Conservation (phyloP, 192 early-diverging fungal genomes). For the Podila epicladia region DNA sequence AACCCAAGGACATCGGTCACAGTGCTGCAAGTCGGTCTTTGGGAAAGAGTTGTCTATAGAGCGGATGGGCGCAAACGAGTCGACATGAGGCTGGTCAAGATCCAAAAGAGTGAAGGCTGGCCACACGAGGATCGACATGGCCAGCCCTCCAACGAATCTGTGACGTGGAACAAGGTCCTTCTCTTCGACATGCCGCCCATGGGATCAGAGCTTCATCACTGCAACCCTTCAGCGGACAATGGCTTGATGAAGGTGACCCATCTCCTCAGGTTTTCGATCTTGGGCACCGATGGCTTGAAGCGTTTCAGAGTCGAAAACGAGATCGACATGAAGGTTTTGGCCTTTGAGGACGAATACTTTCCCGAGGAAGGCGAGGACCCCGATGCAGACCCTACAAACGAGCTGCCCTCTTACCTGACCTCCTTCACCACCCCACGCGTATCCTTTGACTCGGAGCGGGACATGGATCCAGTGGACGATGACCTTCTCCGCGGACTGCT, state of each 20-base stretch:
- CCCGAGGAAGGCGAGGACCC: background rate
- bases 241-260: constrained; percentile 47
- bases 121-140: constrained; percentile 8
- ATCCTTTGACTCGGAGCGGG: constrained; percentile 41
- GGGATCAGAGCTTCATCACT: constrained; percentile 34
- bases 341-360: constrained; percentile 35
- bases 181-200: constrained; percentile 47
- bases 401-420: constrained; percentile 35
- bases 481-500: constrained; percentile 27
- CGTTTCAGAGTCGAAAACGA: constrained; percentile 38
- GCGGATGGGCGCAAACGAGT: constrained; percentile 43
- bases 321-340: constrained; percentile 37
- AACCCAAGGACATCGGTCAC: constrained; percentile 12
- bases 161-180: constrained; percentile 51
- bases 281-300: constrained; percentile 28
- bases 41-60: constrained; percentile 43
- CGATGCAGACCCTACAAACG: background rate
- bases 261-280: constrained; percentile 29
- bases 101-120: constrained; percentile 51
- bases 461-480: constrained; percentile 35
- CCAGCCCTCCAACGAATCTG: constrained; percentile 10
- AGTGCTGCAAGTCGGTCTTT: constrained; percentile 41
- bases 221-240: constrained; percentile 43
- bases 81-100: constrained; percentile 48
- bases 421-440: constrained; percentile 45